phyloP scores from a whole-genome alignment of 2,329 filamentous ascomycete species.

The Elsinoe fawcettii region DNA sequence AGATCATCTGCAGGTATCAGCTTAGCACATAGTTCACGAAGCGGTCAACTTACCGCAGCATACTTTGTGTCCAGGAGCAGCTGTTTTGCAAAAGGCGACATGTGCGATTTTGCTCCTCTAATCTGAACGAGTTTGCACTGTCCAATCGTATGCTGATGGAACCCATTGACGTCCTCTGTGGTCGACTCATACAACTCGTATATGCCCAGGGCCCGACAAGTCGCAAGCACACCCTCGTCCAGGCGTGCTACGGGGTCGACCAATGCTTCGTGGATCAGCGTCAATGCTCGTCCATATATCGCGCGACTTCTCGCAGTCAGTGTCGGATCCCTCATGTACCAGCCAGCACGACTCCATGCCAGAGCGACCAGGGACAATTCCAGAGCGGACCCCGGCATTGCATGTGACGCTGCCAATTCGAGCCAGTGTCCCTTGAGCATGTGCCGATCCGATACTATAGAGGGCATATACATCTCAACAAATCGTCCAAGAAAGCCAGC shows the following conservation, averaged over 20 bases:
- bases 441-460: not conserved
- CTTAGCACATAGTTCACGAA: not conserved
- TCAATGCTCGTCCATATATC: not conserved
- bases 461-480: not conserved
- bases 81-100: not conserved
- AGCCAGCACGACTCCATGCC: slow-evolving; percentile 5
- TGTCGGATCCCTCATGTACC: not conserved
- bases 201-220: not conserved
- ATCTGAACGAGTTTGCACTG: slow-evolving; percentile 1
- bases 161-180: not conserved
- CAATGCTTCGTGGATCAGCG: not conserved
- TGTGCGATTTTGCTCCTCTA: not conserved
- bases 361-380: not conserved
- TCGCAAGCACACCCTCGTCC: not conserved
- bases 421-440: slow-evolving; percentile 1
- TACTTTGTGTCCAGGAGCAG: slow-evolving; percentile 8
- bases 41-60: not conserved
- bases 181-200: slow-evolving; percentile 11
- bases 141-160: slow-evolving; percentile 5
- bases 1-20: slow-evolving; percentile 4
- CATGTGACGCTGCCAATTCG: not conserved
- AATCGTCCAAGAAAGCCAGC: not conserved
- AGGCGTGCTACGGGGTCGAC: not conserved
- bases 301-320: not conserved
- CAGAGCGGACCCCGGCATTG: not conserved